A percentile compares a stretch with the other conserved stretches of the same genome.
Conservation (phyloP, 768 basidiomycete genomes). For the Mycena olivaceomarginata region DNA sequence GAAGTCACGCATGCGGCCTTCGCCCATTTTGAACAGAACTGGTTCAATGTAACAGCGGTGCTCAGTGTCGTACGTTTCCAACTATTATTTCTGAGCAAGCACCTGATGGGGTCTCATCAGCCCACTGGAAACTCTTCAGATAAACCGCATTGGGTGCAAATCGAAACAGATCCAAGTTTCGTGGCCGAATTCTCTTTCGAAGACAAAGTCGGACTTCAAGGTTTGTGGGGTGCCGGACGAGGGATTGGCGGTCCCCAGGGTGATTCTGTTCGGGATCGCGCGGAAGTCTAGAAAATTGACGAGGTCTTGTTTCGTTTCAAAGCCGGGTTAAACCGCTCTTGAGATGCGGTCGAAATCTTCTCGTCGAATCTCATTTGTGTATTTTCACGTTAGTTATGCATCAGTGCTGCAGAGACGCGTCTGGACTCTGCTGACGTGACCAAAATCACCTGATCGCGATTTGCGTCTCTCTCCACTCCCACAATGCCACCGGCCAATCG, state of each 20-base stretch:
- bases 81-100: not conserved
- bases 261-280: constrained; percentile 44
- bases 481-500: too few species aligned
- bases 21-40: constrained; percentile 49
- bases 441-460: too few species aligned
- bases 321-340: too few species aligned
- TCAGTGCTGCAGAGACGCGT: too few species aligned
- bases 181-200: constrained; percentile 44
- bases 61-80: constrained; percentile 42
- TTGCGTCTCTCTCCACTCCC: too few species aligned
- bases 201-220: constrained; percentile 36
- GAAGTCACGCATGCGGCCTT: constrained; percentile 46
- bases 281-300: constrained; percentile 48
- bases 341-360: too few species aligned
- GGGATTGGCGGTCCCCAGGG: constrained; percentile 44
- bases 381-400: too few species aligned
- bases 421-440: too few species aligned
- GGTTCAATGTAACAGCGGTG: constrained; percentile 46
- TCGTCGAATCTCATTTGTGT: too few species aligned
- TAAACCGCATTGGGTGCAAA: constrained; percentile 46
- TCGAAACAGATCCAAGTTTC: constrained; percentile 17
- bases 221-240: constrained; percentile 48
- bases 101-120: constrained; percentile 16
- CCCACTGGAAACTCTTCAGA: constrained; percentile 45
- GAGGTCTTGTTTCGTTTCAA: too few species aligned